Evolutionary conservation across 208 protist species (phyloP).

Genomic region (Trypanosoma congolense): DNA sequence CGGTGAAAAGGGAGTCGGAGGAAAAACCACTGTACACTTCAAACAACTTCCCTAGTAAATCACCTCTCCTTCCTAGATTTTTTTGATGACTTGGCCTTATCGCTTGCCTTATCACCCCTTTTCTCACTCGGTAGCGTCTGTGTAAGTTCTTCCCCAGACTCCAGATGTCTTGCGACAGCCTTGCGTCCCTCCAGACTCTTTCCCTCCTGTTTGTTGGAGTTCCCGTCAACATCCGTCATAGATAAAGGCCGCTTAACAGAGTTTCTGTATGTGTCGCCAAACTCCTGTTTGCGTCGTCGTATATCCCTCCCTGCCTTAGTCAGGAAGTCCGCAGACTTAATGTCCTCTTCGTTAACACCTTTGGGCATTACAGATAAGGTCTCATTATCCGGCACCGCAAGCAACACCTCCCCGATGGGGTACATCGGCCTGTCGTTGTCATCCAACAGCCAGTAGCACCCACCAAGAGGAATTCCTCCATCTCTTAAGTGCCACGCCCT

Average conservation of each 20-base stretch:
- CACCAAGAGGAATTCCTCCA: constrained; percentile 13
- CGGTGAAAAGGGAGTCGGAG: too few species aligned
- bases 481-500: constrained; percentile 17
- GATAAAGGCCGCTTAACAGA: constrained; percentile 41
- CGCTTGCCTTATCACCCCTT: constrained; percentile 4
- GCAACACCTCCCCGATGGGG: constrained; percentile 40
- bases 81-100: constrained; percentile 14
- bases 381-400: constrained; percentile 29
- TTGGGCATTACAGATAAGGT: constrained; percentile 1
- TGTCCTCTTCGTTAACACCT: constrained; percentile 18
- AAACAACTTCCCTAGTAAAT: too few species aligned
- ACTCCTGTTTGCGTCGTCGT: constrained; percentile 54
- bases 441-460: constrained; percentile 68
- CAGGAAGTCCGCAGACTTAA: constrained; percentile 59
- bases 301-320: constrained; percentile 68
- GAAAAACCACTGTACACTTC: too few species aligned
- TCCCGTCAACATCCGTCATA: constrained; percentile 66
- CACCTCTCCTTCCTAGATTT: background rate
- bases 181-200: constrained; percentile 47
- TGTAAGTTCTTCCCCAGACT: constrained; percentile 28
- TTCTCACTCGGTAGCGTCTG: constrained; percentile 12
- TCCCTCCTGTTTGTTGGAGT: constrained; percentile 43
- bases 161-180: constrained; percentile 56
- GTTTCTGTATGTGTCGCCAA: constrained; percentile 70
- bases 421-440: constrained; percentile 61